Base-by-base conservation (phyloP, 176 grass and related monocot genomes). In the Carex parvula region DNA sequence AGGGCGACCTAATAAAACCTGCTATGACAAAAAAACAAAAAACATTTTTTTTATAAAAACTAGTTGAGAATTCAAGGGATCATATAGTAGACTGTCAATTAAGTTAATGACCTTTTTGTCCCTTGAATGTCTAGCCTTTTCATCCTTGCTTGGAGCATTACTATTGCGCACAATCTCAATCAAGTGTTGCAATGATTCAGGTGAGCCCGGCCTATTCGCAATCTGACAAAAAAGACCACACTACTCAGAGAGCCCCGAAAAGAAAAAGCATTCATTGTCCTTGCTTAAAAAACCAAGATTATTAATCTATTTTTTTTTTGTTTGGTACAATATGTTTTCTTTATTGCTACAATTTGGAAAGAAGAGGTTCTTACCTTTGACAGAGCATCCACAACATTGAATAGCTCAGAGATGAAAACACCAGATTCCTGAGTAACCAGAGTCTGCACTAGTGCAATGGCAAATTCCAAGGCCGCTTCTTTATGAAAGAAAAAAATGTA, bases 401-500 rank as follows among this genome's bases (percentile, higher is more conserved):
- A 94, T 79, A 98, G 74, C 82, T 98, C 86, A 0, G 87, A 91
- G 64, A 93, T 61, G 42, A 89, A 87, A 66, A 87, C 88, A 64
- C 48, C 91, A 70, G 90, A 81, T 90, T 94, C 92, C 87, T 98
- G 90, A 76, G 82, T 79, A 69, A 98, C 86, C 89, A 98, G 87
- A 73, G 92, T 86, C 89, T 93, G 92, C 82, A 98, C 86, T 70
- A 98, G 95, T 39, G 95, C 89, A 82, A 94, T 93, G 71, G 92
- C 84, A 84, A 94, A 98, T 21, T 98, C 92, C 0, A 89, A 94
- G 71, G 95, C 95, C 48, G 59, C 37, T 76, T 98, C 95, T 98
- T 89, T 80, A 79, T 42, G 71, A 64, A 84, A 84, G 35, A 60
- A 81, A 68, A 64, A 46, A 87, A 81, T 8, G 10, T 33, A 50